Conservation (phyloP, 805 yeast genomes). For the Dipodascus albidus region DNA sequence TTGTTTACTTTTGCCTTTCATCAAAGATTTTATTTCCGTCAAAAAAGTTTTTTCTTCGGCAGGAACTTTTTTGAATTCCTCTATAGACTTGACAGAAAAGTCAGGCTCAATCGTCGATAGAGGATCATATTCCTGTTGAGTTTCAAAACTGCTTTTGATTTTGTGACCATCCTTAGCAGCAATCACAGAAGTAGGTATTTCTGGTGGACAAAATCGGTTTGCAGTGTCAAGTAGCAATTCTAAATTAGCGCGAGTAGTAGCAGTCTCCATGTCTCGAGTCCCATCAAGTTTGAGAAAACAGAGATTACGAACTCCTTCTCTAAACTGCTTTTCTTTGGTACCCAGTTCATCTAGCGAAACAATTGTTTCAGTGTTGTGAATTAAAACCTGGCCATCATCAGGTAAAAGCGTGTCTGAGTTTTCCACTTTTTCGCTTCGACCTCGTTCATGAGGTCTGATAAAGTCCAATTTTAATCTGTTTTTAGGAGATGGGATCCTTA, state of each 20-base stretch:
- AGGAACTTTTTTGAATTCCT: slow-evolving; percentile 17
- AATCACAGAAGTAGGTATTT: background rate
- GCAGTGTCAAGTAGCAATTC: slow-evolving; percentile 23
- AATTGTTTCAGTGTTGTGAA: slow-evolving; percentile 27
- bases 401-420: slow-evolving; percentile 33
- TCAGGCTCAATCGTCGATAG: background rate
- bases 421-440: slow-evolving; percentile 59
- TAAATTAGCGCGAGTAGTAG: slow-evolving; percentile 18
- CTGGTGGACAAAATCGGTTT: slow-evolving; percentile 19
- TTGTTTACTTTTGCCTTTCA: slow-evolving; percentile 61
- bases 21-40: slow-evolving; percentile 43
- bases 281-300: slow-evolving; percentile 25
- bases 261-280: slow-evolving; percentile 25
- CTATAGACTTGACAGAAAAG: background rate
- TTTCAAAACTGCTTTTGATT: slow-evolving; percentile 11
- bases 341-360: slow-evolving; percentile 25
- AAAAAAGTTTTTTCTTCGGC: slow-evolving; percentile 41
- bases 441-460: slow-evolving; percentile 56
- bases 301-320: slow-evolving; percentile 27
- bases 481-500: slow-evolving; percentile 19
- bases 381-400: slow-evolving; percentile 25
- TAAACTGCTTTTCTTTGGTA: slow-evolving; percentile 13
- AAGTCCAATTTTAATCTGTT: slow-evolving; percentile 34
- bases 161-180: slow-evolving; percentile 2
- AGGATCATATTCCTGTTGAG: slow-evolving; percentile 6